Conservation (phyloP, 495 filamentous ascomycete species). For the Tuber calosporum region DNA sequence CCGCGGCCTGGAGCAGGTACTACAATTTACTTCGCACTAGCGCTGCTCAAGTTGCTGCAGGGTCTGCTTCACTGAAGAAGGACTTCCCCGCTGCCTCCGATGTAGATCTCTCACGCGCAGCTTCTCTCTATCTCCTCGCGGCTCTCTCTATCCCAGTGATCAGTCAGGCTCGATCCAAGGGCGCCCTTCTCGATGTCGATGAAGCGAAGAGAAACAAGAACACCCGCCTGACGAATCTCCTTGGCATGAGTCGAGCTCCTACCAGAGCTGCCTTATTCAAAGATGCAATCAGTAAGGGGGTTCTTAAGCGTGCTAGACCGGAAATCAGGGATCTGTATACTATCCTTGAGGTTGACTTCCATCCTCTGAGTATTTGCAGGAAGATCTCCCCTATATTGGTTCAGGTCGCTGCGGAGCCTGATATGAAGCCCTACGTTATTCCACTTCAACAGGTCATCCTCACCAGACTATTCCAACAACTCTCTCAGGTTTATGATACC, state of each 20-base stretch:
- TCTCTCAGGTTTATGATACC: constrained; percentile 98
- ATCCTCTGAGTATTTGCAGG: constrained; percentile 95
- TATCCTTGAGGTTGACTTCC: constrained; percentile 98
- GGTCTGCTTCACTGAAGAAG: constrained; percentile 73
- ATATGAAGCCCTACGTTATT: constrained; percentile 92
- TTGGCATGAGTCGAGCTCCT: constrained; percentile 83
- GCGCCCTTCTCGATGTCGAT: constrained; percentile 91
- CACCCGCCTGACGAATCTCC: constrained; percentile 84
- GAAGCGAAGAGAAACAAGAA: constrained; percentile 99
- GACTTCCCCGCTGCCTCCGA: constrained; percentile 87
- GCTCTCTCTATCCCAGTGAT: constrained; percentile 96
- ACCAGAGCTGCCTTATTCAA: constrained; percentile 88
- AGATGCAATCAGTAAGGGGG: constrained; percentile 87
- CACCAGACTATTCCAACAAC: constrained; percentile 94
- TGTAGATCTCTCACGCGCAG: constrained; percentile 75
- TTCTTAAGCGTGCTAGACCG: constrained; percentile 80
- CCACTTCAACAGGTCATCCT: constrained; percentile 97
- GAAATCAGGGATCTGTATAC: constrained; percentile 96
- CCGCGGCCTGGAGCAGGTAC: constrained; percentile 91
- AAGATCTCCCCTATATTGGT: constrained; percentile 95
- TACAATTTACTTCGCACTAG: constrained; percentile 93
- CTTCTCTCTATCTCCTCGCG: constrained; percentile 92
- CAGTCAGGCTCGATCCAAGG: constrained; percentile 91
- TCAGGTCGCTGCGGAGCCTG: constrained; percentile 86
- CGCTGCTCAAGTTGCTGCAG: constrained; percentile 71